Evolutionary conservation across 1,139 yeast species (phyloP).

Genomic region (Candida sp.): DNA sequence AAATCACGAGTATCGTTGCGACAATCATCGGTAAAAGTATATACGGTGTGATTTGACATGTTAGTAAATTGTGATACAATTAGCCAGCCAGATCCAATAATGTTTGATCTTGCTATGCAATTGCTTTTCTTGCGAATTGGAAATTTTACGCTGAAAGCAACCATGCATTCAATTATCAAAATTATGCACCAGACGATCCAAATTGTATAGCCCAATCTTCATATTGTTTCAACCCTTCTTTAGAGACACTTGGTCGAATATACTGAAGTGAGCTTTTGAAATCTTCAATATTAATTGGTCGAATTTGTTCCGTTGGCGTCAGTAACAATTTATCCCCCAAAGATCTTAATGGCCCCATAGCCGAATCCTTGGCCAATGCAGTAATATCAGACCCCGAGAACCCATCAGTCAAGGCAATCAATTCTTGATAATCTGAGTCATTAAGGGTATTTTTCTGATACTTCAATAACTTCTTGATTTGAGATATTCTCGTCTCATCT

Average conservation of each 20-base stretch:
- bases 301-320: conserved; percentile 82
- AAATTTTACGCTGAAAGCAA: too few relatives aligned
- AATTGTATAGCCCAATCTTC: conserved; percentile 90
- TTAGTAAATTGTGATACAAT: too few relatives aligned
- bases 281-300: conserved; percentile 76
- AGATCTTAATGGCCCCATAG: conserved; percentile 95
- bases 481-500: conserved; percentile 72
- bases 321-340: conserved; percentile 83
- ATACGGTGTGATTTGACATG: too few relatives aligned
- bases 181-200: conserved; percentile 86
- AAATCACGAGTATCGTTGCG: too few relatives aligned
- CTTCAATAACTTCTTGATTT: conserved; percentile 63
- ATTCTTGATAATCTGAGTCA: conserved; percentile 57
- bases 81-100: too few relatives aligned
- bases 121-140: too few relatives aligned
- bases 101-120: too few relatives aligned
- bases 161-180: too few relatives aligned
- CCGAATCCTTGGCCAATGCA: conserved; percentile 95
- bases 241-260: conserved; percentile 89
- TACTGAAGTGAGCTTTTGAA: conserved; percentile 75
- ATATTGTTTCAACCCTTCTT: conserved; percentile 70
- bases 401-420: conserved; percentile 69
- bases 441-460: conserved; percentile 74
- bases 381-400: conserved; percentile 95
- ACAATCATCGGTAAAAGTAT: too few relatives aligned